A percentile compares a stretch with the other conserved stretches of the same genome.
Evolutionary conservation across 2,329 filamentous ascomycete genomes (phyloP).

Genomic region (Aspergillus oerlinghausenensis): DNA sequence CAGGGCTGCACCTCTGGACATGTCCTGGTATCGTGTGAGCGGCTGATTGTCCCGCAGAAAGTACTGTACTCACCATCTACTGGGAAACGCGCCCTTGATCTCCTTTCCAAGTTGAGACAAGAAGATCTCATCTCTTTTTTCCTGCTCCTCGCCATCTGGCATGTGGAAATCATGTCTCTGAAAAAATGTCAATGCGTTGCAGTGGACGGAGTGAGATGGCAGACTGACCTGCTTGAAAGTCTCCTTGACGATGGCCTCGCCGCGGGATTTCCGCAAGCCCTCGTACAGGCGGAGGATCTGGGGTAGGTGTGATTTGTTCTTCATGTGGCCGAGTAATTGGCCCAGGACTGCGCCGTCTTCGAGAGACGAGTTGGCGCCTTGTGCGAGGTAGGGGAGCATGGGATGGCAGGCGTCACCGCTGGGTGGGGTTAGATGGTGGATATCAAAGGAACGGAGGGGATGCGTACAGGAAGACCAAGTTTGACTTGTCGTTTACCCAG

Average conservation of each 20-base stretch:
- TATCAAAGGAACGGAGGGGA: not conserved
- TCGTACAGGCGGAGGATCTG: conserved; percentile 43
- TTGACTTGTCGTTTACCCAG: conserved; percentile 53
- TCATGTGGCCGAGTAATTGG: conserved; percentile 50
- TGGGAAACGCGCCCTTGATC: conserved; percentile 55
- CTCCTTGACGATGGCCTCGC: conserved; percentile 56
- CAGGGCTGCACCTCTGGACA: conserved; percentile 60
- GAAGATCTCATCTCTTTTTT: conserved; percentile 55
- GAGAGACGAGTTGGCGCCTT: conserved; percentile 63
- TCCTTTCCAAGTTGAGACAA: conserved; percentile 51
- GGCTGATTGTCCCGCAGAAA: not conserved
- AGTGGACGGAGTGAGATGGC: not conserved
- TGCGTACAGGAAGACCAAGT: conserved; percentile 42
- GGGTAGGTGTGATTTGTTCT: conserved; percentile 40
- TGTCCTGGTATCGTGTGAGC: conserved; percentile 35
- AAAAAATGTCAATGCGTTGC: not conserved
- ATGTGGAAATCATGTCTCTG: conserved; percentile 53
- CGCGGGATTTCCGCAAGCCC: conserved; percentile 43
- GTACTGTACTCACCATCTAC: conserved; percentile 45
- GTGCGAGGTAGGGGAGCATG: conserved; percentile 61
- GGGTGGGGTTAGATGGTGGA: not conserved
- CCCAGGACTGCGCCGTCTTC: conserved; percentile 66
- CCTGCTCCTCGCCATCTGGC: conserved; percentile 53
- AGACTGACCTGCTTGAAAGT: conserved; percentile 50
- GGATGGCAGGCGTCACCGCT: conserved; percentile 60